Conservation (phyloP, 2,329 filamentous ascomycete genomes). For the Aschersonia sp. region DNA sequence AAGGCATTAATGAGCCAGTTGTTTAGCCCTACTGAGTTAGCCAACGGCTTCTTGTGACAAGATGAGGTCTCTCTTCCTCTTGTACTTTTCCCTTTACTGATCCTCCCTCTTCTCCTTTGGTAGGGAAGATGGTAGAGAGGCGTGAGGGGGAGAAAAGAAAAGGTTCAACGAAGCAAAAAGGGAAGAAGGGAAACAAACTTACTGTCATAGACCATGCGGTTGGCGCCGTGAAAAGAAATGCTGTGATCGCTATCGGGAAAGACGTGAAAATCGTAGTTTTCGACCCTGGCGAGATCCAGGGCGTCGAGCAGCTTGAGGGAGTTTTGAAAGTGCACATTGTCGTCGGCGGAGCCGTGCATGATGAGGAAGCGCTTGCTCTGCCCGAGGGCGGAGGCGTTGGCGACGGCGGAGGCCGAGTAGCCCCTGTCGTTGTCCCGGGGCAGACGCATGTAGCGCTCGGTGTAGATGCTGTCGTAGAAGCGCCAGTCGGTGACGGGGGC, state of each 20-base stretch:
- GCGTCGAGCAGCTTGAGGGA: constrained; percentile 76
- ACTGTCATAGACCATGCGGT: constrained; percentile 87
- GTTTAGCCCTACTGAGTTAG: constrained; percentile 42
- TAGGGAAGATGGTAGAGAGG: too few relatives aligned
- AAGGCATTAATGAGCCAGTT: constrained; percentile 97
- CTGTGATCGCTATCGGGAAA: constrained; percentile 94
- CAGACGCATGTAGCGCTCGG: constrained; percentile 93
- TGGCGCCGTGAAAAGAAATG: constrained; percentile 90
- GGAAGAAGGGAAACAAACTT: constrained; percentile 21
- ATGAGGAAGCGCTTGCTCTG: constrained; percentile 76
- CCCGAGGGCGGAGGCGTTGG: constrained; percentile 56
- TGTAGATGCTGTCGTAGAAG: constrained; percentile 89
- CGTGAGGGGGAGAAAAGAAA: neutral
- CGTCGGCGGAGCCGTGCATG: constrained; percentile 93
- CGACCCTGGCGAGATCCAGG: constrained; percentile 63
- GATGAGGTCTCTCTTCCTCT: neutral
- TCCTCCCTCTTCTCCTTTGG: too few relatives aligned
- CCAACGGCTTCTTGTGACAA: neutral
- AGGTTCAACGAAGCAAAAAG: neutral
- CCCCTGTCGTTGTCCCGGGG: constrained; percentile 68
- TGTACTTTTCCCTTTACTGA: too few relatives aligned
- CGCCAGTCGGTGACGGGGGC: constrained; percentile 98
- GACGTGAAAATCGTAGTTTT: constrained; percentile 94
- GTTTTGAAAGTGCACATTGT: constrained; percentile 97
- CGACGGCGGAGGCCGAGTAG: constrained; percentile 62